Evolutionary conservation across 1,284 basidiomycete species (phyloP).

Genomic region (Uromyces viciae-fabae): DNA sequence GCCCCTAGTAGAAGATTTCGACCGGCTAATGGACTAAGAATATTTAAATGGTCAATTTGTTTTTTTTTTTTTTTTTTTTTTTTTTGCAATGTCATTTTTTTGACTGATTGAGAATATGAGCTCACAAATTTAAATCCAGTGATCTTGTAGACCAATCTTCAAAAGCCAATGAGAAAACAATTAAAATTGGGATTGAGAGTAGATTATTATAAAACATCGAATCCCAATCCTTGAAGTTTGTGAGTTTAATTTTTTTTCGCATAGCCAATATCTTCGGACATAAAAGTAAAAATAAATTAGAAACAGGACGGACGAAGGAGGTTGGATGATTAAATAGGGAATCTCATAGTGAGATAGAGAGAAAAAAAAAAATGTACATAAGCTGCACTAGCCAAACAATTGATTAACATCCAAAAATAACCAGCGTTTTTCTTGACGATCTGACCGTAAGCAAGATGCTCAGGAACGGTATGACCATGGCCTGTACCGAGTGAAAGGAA

Average conservation of each 20-base stretch:
- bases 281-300: not conserved
- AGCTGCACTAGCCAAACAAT: conserved; percentile 84
- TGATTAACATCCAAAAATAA: conserved; percentile 93
- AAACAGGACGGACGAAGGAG: no score
- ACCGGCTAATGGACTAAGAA: conserved; percentile 71
- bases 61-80: conserved; percentile 34
- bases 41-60: conserved; percentile 22
- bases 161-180: conserved; percentile 73
- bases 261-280: conserved; percentile 74
- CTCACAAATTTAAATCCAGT: conserved; percentile 77
- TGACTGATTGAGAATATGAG: no score
- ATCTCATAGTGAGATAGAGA: not conserved
- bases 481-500: conserved; percentile 57
- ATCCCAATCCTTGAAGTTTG: conserved; percentile 99
- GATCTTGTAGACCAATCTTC: conserved; percentile 87
- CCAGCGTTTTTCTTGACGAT: conserved; percentile 68
- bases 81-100: no score
- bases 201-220: conserved; percentile 99
- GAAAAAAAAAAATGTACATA: conserved; percentile 65
- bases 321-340: no score
- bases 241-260: conserved; percentile 94
- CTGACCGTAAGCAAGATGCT: conserved; percentile 47
- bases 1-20: conserved; percentile 75
- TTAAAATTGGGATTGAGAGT: conserved; percentile 84
- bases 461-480: conserved; percentile 46